A percentile compares a stretch with the other conserved stretches of the same genome.
Conservation (phyloP, 2,329 filamentous ascomycete species). For the Sporothrix schenckii region DNA sequence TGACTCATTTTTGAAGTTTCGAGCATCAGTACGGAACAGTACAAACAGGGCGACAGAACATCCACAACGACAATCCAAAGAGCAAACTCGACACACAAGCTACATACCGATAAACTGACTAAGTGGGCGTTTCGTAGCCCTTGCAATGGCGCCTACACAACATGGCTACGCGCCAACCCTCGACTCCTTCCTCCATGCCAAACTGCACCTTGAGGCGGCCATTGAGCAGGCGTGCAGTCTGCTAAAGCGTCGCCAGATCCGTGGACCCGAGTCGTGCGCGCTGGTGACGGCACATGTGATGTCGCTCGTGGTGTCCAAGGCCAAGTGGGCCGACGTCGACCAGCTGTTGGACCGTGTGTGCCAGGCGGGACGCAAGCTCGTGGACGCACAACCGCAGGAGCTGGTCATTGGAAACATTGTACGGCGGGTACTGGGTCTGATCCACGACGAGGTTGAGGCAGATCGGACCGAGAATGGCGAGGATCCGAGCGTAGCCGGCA, state of each 20-base stretch:
- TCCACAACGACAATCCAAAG: not conserved
- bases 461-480: slow-evolving; percentile 62
- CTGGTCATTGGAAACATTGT: slow-evolving; percentile 95
- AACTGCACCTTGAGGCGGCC: slow-evolving; percentile 69
- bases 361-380: slow-evolving; percentile 74
- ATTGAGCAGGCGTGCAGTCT: slow-evolving; percentile 78
- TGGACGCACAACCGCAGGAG: slow-evolving; percentile 83
- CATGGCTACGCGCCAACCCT: slow-evolving; percentile 67
- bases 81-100: not conserved
- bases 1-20: slow-evolving; percentile 14
- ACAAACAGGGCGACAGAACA: not conserved
- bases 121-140: too few species aligned
- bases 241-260: slow-evolving; percentile 87
- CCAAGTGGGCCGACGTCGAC: slow-evolving; percentile 75
- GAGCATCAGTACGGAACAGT: not conserved
- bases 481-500: slow-evolving; percentile 49
- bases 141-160: slow-evolving; percentile 58
- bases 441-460: slow-evolving; percentile 87
- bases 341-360: slow-evolving; percentile 80
- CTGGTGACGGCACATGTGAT: slow-evolving; percentile 89
- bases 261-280: slow-evolving; percentile 83
- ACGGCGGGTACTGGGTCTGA: slow-evolving; percentile 82
- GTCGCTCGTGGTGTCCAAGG: slow-evolving; percentile 79
- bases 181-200: slow-evolving; percentile 73
- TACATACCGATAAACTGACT: too few species aligned